A percentile compares a stretch with the other conserved stretches of the same genome.
Conservation (phyloP, 2,329 filamentous ascomycete species). For the Talaromyces verruculosus region DNA sequence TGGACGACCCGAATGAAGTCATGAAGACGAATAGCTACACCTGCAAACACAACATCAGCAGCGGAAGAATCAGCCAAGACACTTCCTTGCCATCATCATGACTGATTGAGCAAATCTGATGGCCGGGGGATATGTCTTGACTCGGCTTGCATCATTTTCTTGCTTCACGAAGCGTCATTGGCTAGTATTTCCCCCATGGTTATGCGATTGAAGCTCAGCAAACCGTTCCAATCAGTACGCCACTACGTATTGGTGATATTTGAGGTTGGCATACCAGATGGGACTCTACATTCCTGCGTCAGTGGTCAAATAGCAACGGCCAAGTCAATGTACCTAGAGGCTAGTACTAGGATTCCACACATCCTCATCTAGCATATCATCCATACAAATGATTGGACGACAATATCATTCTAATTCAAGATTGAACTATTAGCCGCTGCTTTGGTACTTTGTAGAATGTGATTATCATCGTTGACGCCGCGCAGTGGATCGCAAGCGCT, state of each 20-base stretch:
- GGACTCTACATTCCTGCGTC: conserved; percentile 8
- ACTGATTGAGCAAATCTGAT: not conserved
- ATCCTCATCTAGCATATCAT: not conserved
- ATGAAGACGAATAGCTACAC: not conserved
- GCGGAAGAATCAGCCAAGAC: not conserved
- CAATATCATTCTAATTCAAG: not conserved
- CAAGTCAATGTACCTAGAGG: not conserved
- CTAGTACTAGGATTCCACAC: not conserved
- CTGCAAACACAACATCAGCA: not conserved
- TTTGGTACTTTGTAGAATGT: not conserved
- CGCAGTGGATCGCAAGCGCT: not conserved
- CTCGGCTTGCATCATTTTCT: conserved; percentile 3
- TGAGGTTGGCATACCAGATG: conserved; percentile 2
- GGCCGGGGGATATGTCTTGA: not conserved
- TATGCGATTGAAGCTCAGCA: not conserved
- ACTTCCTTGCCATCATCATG: not conserved
- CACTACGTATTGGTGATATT: not conserved
- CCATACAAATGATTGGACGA: not conserved
- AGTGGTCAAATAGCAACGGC: not conserved
- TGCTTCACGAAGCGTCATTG: not conserved
- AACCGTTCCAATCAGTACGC: not conserved
- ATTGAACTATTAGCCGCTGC: conserved; percentile 6
- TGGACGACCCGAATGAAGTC: not conserved
- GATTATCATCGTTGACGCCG: conserved; percentile 1
- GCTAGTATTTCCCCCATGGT: not conserved